Conservation (phyloP, 2,329 filamentous ascomycete species). For the Fusarium oligoseptatum region DNA sequence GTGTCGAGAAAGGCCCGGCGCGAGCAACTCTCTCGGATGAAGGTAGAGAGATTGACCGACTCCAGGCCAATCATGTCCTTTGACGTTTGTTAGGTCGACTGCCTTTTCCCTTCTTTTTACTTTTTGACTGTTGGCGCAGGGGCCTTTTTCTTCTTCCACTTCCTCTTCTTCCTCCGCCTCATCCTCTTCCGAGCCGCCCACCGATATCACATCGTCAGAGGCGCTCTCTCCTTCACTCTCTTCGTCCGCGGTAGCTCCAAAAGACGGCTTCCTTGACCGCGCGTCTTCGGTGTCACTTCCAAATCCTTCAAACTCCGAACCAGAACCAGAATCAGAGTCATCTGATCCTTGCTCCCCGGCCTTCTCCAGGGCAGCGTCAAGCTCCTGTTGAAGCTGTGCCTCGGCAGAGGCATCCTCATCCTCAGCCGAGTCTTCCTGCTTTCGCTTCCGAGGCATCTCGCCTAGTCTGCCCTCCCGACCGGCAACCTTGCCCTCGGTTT, state of each 20-base stretch:
- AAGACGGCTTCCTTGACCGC: conserved; percentile 49
- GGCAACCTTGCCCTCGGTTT: conserved; percentile 66
- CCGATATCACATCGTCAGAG: conserved; percentile 53
- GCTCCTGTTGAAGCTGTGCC: conserved; percentile 46
- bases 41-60: conserved; percentile 28
- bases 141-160: conserved; percentile 42
- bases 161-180: conserved; percentile 30
- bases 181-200: conserved; percentile 52
- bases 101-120: conserved; percentile 37
- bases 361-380: conserved; percentile 44
- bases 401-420: conserved; percentile 54
- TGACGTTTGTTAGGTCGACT: conserved; percentile 45
- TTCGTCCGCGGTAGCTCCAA: conserved; percentile 48
- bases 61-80: conserved; percentile 39
- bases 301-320: conserved; percentile 55
- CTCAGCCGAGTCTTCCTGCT: conserved; percentile 66
- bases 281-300: conserved; percentile 53
- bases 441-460: conserved; percentile 88
- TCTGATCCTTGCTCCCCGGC: conserved; percentile 51
- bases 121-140: conserved; percentile 19
- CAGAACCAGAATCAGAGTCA: conserved; percentile 55
- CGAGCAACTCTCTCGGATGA: conserved; percentile 34
- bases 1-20: conserved; percentile 23
- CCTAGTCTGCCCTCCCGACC: conserved; percentile 84
- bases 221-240: conserved; percentile 58